Evolutionary conservation across 495 filamentous ascomycete species (phyloP).

Genomic region (Chaetomium cochliodes): DNA sequence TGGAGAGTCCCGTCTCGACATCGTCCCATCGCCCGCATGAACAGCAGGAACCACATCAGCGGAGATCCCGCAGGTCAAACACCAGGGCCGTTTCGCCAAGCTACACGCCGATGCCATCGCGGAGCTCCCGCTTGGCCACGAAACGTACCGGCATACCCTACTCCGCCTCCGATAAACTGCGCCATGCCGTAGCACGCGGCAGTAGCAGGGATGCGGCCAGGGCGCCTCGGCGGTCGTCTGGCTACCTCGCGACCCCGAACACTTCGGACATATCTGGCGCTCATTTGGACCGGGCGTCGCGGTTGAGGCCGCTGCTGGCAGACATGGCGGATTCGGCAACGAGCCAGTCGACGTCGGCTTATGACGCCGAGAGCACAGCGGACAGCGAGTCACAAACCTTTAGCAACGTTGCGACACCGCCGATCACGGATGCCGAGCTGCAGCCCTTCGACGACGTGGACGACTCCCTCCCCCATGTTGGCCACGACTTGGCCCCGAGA

Average conservation of each 20-base stretch:
- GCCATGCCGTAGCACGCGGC: conserved; percentile 37
- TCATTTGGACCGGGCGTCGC: conserved; percentile 33
- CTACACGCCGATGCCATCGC: conserved; percentile 30
- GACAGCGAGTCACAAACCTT: conserved; percentile 50
- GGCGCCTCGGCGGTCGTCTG: conserved; percentile 27
- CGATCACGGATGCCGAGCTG: conserved; percentile 53
- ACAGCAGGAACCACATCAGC: conserved; percentile 23
- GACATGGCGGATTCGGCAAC: conserved; percentile 41
- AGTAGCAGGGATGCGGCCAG: conserved; percentile 33
- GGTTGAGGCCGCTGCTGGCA: conserved; percentile 34
- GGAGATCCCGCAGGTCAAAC: conserved; percentile 29
- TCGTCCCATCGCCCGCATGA: conserved; percentile 27
- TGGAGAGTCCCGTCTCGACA: conserved; percentile 34
- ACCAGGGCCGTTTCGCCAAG: conserved; percentile 40
- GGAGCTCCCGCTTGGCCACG: conserved; percentile 32
- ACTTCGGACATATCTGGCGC: conserved; percentile 39
- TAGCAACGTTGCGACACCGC: conserved; percentile 57
- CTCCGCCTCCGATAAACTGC: conserved; percentile 41
- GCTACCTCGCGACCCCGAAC: conserved; percentile 51
- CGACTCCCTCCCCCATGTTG: conserved; percentile 42
- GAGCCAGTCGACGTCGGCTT: conserved; percentile 50
- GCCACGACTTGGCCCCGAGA: conserved; percentile 40
- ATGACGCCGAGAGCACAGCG: conserved; percentile 47
- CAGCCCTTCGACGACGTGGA: conserved; percentile 50
- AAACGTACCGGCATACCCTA: conserved; percentile 21